A percentile compares a stretch with the other conserved stretches of the same genome.
Evolutionary conservation across 768 basidiomycete genomes (phyloP).

Genomic region (Rickenella mellea): DNA sequence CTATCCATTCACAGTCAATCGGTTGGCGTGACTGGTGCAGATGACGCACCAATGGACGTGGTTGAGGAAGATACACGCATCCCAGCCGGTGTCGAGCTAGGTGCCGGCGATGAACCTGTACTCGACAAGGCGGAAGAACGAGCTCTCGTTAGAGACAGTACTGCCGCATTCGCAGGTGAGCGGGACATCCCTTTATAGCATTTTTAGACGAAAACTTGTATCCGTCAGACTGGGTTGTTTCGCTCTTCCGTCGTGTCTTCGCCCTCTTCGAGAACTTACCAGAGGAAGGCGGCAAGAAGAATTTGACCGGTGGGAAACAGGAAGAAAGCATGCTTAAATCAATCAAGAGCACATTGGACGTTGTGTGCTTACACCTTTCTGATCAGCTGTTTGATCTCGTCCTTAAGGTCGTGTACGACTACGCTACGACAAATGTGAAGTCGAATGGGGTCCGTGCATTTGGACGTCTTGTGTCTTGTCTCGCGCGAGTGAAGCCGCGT

Average conservation of each 20-base stretch:
- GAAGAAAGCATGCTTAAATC: conserved; percentile 72
- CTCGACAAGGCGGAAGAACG: conserved; percentile 60
- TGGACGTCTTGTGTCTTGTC: conserved; percentile 76
- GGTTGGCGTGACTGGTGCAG: conserved; percentile 39
- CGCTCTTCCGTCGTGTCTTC: conserved; percentile 68
- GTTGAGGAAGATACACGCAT: conserved; percentile 35
- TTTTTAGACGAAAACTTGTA: not conserved
- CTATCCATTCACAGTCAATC: conserved; percentile 49
- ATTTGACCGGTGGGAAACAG: conserved; percentile 77
- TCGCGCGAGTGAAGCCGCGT: conserved; percentile 69
- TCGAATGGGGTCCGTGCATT: conserved; percentile 88
- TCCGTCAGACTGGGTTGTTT: conserved; percentile 64
- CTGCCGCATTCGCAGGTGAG: conserved; percentile 67
- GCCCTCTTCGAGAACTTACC: conserved; percentile 87
- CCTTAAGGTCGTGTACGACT: conserved; percentile 75
- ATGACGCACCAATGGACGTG: conserved; percentile 46
- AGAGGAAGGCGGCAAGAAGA: conserved; percentile 85
- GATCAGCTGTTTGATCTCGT: conserved; percentile 75
- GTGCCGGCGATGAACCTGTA: conserved; percentile 26
- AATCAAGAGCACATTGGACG: conserved; percentile 71
- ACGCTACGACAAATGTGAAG: conserved; percentile 82
- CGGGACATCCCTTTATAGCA: not conserved
- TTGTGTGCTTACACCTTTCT: conserved; percentile 73
- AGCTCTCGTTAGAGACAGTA: conserved; percentile 67
- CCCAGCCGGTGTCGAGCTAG: conserved; percentile 36